These are phyloP conservation scores for Coemansia sp. DNA, from an alignment of 192 early-diverging fungal genomes.

Conservation along the genomic window DNA sequence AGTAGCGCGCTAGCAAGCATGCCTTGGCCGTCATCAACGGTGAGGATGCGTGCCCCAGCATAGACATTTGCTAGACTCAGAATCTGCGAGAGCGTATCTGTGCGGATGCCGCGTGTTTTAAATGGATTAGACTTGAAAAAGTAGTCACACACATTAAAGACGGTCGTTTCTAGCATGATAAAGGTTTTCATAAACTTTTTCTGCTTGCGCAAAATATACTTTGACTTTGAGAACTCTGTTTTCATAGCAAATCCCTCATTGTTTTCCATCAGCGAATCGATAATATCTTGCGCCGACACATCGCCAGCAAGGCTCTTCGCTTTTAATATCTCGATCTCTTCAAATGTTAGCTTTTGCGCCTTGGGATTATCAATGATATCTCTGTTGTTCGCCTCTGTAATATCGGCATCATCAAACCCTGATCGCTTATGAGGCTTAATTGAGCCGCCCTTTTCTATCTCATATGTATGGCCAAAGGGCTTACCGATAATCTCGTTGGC, in stretches of 20 bases:
- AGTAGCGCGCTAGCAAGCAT: slow-evolving; percentile 77
- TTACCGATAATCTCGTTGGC: slow-evolving; percentile 78
- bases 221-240: slow-evolving; percentile 93
- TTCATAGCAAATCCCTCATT: slow-evolving; percentile 86
- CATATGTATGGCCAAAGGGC: slow-evolving; percentile 79
- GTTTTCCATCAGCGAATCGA: slow-evolving; percentile 77
- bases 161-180: slow-evolving; percentile 71
- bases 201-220: slow-evolving; percentile 88
- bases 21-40: slow-evolving; percentile 91
- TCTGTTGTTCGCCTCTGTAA: slow-evolving; percentile 78
- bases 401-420: slow-evolving; percentile 59
- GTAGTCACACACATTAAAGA: slow-evolving; percentile 74
- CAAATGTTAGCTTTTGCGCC: slow-evolving; percentile 75
- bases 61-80: slow-evolving; percentile 81
- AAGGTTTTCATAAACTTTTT: slow-evolving; percentile 86
- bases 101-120: slow-evolving; percentile 73
- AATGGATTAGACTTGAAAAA: slow-evolving; percentile 74
- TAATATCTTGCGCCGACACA: slow-evolving; percentile 69
- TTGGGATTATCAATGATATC: slow-evolving; percentile 72
- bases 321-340: slow-evolving; percentile 84
- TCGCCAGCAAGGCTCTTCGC: slow-evolving; percentile 66
- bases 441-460: slow-evolving; percentile 66
- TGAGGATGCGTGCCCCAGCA: slow-evolving; percentile 64
- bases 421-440: slow-evolving; percentile 33
- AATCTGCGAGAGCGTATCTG: slow-evolving; percentile 91